Evolutionary conservation across 768 basidiomycete genomes (phyloP).

Genomic region (Mycena filopes): DNA sequence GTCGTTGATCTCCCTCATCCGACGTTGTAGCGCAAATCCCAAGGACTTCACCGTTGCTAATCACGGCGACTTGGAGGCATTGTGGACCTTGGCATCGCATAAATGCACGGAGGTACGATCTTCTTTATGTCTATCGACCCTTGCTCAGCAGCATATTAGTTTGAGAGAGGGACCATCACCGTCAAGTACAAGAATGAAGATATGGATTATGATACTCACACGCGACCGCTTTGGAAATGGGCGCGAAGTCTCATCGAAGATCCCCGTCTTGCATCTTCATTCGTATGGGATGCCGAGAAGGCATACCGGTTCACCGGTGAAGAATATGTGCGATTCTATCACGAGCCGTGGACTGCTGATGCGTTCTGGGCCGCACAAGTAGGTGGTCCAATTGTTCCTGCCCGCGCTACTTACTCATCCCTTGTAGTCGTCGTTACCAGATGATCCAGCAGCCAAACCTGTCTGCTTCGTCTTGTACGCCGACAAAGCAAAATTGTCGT

Average conservation of each 20-base stretch:
- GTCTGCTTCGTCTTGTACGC: slow-evolving; percentile 34
- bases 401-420: not conserved
- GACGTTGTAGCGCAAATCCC: not conserved
- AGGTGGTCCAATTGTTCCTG: not conserved
- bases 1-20: slow-evolving; percentile 8
- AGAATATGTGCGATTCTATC: slow-evolving; percentile 39
- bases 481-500: slow-evolving; percentile 34
- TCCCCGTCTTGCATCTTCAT: slow-evolving; percentile 32
- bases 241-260: slow-evolving; percentile 36
- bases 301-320: slow-evolving; percentile 41
- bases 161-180: slow-evolving; percentile 17
- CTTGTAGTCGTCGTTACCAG: not conserved
- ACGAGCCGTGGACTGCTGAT: slow-evolving; percentile 54
- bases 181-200: slow-evolving; percentile 31
- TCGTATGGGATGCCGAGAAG: slow-evolving; percentile 44
- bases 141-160: not conserved
- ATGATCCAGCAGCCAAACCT: slow-evolving; percentile 13
- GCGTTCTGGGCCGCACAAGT: slow-evolving; percentile 53
- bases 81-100: slow-evolving; percentile 16
- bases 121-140: not conserved
- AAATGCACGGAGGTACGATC: slow-evolving; percentile 10
- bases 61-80: slow-evolving; percentile 1
- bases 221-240: slow-evolving; percentile 42
- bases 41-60: not conserved
- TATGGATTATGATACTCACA: slow-evolving; percentile 28